Evolutionary conservation across 2,329 filamentous ascomycete species (phyloP), one percentile per base, ranked within the genome.

Genomic region (Phyllosticta citribraziliensis): DNA sequence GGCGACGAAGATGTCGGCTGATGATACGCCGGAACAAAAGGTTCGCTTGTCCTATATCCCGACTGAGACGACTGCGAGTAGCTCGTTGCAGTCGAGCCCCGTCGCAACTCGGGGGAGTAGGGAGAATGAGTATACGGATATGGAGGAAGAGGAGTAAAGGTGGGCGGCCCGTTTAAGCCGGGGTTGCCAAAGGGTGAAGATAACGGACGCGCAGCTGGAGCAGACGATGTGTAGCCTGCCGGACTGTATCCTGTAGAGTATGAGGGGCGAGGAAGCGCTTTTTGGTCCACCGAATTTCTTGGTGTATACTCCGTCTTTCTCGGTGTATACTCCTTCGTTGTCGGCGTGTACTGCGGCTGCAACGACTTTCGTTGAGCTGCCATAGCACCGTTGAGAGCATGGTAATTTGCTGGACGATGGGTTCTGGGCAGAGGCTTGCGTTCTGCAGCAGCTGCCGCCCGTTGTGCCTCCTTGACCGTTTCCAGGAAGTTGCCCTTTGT

Each of bases 401-500:
- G 56, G 57, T 60, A 25, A 20, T 60, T 62, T 2, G 54, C 56
- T 53, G 56, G 47, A 25, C 19, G 25, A 58, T 62, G 60, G n/a
- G 52, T 35, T n/a, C 52, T 20, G 2, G 35, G 50, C 6, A 56
- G 19, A 12, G 40, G 8, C 5, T 53, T 57, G 20, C 57, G 52
- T 22, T 59, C 57, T 35, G 24, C 33, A 12, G 60, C 22, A 22
- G 53, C 55, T 19, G 33, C 24, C 17, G 69, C 66, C n/a, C 68
- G 68, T 56, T 67, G 66, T 6, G 74, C 70, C 40, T 75, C 73
- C 62, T 74, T 75, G 58, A 91, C 77, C 2, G 87, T 86, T 54
- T 90, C 87, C 70, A 91, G 73, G 73, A 88, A 92, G 70, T 88
- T 88, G 66, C 85, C 86, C 74, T 83, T 86, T 2, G 80, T 76